A percentile compares a stretch with the other conserved stretches of the same genome.
phyloP scores from a whole-genome alignment of 1,284 basidiomycete species.

The Coniferiporia sulphurascens region DNA sequence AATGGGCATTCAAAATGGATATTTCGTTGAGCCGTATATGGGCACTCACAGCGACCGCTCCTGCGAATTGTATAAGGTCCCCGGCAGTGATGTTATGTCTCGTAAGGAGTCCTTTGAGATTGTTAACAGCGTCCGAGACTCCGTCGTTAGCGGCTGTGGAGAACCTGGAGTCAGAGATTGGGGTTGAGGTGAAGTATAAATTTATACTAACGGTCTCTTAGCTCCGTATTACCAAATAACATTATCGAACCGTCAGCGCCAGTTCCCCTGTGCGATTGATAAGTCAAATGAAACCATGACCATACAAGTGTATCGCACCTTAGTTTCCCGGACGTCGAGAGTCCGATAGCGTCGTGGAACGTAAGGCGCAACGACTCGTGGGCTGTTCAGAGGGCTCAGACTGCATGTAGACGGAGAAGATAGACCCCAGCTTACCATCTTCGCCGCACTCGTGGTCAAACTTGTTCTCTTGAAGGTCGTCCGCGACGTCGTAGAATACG shows the following conservation, averaged over 20 bases:
- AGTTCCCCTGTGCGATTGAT: slow-evolving; percentile 5
- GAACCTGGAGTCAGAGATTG: not conserved
- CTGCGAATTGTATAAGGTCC: slow-evolving; percentile 23
- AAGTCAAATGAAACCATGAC: not conserved
- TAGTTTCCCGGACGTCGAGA: slow-evolving; percentile 10
- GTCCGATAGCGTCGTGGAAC: slow-evolving; percentile 22
- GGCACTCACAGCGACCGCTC: slow-evolving; percentile 17
- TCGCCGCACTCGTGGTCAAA: slow-evolving; percentile 19
- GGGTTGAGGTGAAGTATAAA: not conserved
- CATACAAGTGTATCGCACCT: not conserved
- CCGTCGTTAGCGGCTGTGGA: slow-evolving; percentile 16
- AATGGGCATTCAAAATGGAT: not conserved
- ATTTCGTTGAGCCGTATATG: not conserved
- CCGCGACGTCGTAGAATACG: slow-evolving; percentile 16
- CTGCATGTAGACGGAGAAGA: not conserved
- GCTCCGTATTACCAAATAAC: slow-evolving; percentile 17
- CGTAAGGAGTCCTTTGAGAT: slow-evolving; percentile 12
- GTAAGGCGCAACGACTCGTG: slow-evolving; percentile 17
- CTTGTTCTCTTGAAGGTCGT: slow-evolving; percentile 19
- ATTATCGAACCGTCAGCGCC: slow-evolving; percentile 22
- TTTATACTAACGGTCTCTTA: not conserved
- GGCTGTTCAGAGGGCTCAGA: not conserved
- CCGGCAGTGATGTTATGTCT: slow-evolving; percentile 19
- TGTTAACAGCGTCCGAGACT: slow-evolving; percentile 12
- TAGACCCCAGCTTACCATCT: slow-evolving; percentile 5